Evolutionary conservation across 2,329 filamentous ascomycete species (phyloP).

Genomic region (Hypocrella siamensis): DNA sequence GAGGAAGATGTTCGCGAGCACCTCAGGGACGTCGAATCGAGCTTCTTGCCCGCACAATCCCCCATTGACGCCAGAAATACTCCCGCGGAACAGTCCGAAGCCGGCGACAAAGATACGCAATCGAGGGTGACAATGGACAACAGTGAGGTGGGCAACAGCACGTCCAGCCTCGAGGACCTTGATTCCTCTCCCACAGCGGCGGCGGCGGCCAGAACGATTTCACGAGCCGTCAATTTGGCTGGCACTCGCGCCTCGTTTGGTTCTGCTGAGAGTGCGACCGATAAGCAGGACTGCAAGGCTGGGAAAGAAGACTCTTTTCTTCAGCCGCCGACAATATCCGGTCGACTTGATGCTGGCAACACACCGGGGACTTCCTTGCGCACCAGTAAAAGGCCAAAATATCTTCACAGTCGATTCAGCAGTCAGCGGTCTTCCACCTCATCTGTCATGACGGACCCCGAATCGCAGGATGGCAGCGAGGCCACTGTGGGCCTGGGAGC

Average conservation of each 20-base stretch:
- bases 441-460: slow-evolving; percentile 37
- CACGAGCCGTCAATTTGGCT: slow-evolving; percentile 32
- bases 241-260: slow-evolving; percentile 11
- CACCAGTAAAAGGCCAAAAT: slow-evolving; percentile 33
- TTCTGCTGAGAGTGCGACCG: slow-evolving; percentile 2
- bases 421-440: slow-evolving; percentile 47
- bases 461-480: slow-evolving; percentile 52
- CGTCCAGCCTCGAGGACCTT: slow-evolving; percentile 35
- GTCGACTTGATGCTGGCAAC: slow-evolving; percentile 25
- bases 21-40: slow-evolving; percentile 49
- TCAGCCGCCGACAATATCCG: slow-evolving; percentile 15
- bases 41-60: slow-evolving; percentile 43
- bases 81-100: slow-evolving; percentile 18
- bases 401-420: slow-evolving; percentile 38
- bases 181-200: slow-evolving; percentile 42
- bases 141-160: slow-evolving; percentile 23
- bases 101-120: slow-evolving; percentile 30
- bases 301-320: slow-evolving; percentile 13
- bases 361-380: slow-evolving; percentile 31
- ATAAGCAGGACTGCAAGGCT: slow-evolving; percentile 10
- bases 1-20: slow-evolving; percentile 39
- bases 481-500: slow-evolving; percentile 49
- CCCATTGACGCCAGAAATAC: slow-evolving; percentile 33
- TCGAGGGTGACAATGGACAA: slow-evolving; percentile 7
- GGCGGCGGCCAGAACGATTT: slow-evolving; percentile 35